Evolutionary conservation across 225 moss, liverwort and hornwort genomes (phyloP).

Genomic region (Polytrichum commune): DNA sequence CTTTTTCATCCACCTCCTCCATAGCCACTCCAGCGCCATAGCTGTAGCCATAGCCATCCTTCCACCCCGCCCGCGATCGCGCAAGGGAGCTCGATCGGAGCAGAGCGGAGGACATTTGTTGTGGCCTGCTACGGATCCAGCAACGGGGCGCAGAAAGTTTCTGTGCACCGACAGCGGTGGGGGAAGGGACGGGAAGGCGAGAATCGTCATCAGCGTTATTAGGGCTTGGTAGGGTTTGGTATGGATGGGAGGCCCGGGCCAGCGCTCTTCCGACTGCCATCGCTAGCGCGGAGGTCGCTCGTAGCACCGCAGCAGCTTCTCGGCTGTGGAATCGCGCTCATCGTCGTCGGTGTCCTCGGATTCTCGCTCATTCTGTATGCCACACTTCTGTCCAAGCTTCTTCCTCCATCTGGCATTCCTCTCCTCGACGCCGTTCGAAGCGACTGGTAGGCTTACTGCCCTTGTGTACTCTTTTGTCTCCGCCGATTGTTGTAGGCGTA

Average conservation of each 20-base stretch:
- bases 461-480: too few relatives aligned
- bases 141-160: neutral
- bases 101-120: too few relatives aligned
- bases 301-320: conserved; percentile 32
- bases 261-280: conserved; percentile 73
- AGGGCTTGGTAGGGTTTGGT: conserved; percentile 3
- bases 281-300: conserved; percentile 35
- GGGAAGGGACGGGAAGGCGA: neutral
- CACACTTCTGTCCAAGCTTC: conserved; percentile 63
- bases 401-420: conserved; percentile 45
- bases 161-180: neutral
- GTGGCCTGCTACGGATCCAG: too few relatives aligned
- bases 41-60: too few relatives aligned
- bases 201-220: neutral
- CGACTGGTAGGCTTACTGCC: conserved; percentile 50
- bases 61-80: too few relatives aligned
- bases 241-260: conserved; percentile 57
- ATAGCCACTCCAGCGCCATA: neutral
- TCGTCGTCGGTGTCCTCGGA: conserved; percentile 50
- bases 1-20: neutral
- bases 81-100: too few relatives aligned
- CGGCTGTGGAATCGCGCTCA: conserved; percentile 43
- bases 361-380: conserved; percentile 45
- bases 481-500: too few relatives aligned
- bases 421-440: conserved; percentile 48